phyloP scores from a whole-genome alignment of 257 asterid genomes.

The Eustoma russellianum region DNA sequence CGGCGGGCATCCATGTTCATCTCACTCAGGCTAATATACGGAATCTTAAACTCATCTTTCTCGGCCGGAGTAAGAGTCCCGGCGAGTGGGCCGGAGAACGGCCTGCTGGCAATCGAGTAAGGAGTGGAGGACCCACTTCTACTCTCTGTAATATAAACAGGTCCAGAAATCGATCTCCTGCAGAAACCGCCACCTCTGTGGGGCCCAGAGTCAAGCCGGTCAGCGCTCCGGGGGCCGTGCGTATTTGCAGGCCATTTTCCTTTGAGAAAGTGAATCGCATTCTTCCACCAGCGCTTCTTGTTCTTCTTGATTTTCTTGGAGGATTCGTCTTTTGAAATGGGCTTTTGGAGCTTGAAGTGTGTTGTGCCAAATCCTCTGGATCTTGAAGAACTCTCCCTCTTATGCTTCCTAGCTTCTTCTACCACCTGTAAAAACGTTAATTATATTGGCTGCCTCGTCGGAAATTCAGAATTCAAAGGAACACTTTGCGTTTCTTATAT shows the following conservation, averaged over 20 bases:
- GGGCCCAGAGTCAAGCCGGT: neutral
- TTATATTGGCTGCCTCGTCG: too few species aligned
- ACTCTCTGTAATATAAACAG: conserved; percentile 66
- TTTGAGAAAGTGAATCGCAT: conserved; percentile 48
- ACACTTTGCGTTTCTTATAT: too few species aligned
- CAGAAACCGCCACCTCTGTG: conserved; percentile 6
- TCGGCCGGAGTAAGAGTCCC: conserved; percentile 19
- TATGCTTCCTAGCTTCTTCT: conserved; percentile 57
- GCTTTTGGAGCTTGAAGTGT: conserved; percentile 33
- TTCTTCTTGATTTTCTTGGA: conserved; percentile 48
- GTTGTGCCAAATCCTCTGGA: conserved; percentile 4
- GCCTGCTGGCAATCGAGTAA: conserved; percentile 38
- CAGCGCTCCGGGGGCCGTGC: neutral
- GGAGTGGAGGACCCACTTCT: conserved; percentile 55
- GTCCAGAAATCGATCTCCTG: conserved; percentile 49
- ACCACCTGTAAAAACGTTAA: conserved; percentile 27
- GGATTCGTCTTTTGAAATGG: conserved; percentile 23
- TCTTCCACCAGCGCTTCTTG: conserved; percentile 78
- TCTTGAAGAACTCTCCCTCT: conserved; percentile 11
- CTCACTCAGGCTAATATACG: conserved; percentile 68
- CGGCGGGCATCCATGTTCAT: conserved; percentile 39
- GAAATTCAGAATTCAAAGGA: too few species aligned
- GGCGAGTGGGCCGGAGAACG: conserved; percentile 41
- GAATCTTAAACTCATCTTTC: conserved; percentile 43
- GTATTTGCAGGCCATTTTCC: conserved; percentile 9